These are phyloP conservation scores for Quercus lobata DNA, from an alignment of 331 rosid species.

Conservation along the genomic window DNA sequence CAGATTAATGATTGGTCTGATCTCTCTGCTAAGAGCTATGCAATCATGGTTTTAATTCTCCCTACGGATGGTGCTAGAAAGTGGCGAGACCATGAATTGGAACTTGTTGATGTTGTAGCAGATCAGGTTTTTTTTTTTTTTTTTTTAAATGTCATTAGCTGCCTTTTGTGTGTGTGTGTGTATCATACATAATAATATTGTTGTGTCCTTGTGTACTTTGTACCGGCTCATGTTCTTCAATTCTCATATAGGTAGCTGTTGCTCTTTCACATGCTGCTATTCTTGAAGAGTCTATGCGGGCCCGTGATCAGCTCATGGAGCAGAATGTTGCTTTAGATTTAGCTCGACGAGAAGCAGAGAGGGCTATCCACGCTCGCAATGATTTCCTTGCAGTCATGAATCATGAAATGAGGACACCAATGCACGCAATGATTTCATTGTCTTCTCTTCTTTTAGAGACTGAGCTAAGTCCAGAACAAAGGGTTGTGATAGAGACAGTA, in stretches of 20 bases:
- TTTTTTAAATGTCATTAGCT: background rate
- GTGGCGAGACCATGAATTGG: slow-evolving; percentile 91
- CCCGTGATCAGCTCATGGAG: slow-evolving; percentile 82
- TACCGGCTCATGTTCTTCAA: slow-evolving; percentile 3
- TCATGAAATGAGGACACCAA: slow-evolving; percentile 94
- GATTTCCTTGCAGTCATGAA: slow-evolving; percentile 93
- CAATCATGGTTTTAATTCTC: slow-evolving; percentile 92
- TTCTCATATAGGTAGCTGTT: slow-evolving; percentile 71
- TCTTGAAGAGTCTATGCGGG: slow-evolving; percentile 92
- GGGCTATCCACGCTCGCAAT: slow-evolving; percentile 80
- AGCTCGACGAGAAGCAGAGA: slow-evolving; percentile 85
- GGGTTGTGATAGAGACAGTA: slow-evolving; percentile 80
- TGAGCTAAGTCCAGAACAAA: slow-evolving; percentile 72
- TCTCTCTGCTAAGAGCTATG: slow-evolving; percentile 65
- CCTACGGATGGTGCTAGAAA: slow-evolving; percentile 70
- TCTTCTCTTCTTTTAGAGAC: slow-evolving; percentile 92
- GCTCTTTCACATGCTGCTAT: slow-evolving; percentile 99
- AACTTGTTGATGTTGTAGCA: slow-evolving; percentile 85
- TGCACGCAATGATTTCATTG: slow-evolving; percentile 75
- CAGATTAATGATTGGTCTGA: slow-evolving; percentile 85
- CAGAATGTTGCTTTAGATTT: slow-evolving; percentile 76
- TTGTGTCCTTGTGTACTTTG: background rate
- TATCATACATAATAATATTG: background rate
- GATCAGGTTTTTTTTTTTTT: slow-evolving; percentile 59
- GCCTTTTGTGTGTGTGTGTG: background rate